Evolutionary conservation across 2,329 filamentous ascomycete species (phyloP).

Genomic region (Fusarium lyarnte): DNA sequence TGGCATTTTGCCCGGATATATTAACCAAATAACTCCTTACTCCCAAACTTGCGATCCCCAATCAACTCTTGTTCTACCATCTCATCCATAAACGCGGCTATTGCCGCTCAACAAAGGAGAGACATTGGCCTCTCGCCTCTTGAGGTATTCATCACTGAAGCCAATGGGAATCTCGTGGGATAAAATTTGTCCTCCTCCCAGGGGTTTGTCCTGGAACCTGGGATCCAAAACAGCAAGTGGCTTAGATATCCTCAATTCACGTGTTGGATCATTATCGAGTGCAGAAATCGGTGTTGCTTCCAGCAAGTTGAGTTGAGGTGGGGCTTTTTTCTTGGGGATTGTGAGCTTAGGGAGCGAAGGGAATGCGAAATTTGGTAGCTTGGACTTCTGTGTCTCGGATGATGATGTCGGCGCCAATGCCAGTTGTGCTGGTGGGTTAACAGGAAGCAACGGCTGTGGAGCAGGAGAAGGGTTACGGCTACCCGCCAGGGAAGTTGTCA

Average conservation of each 20-base stretch:
- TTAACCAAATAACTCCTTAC: constrained; percentile 28
- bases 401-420: constrained; percentile 7
- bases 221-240: constrained; percentile 23
- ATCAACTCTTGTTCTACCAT: neutral
- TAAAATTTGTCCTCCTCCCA: constrained; percentile 10
- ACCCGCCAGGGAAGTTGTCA: neutral
- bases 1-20: neutral
- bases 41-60: neutral
- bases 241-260: constrained; percentile 24
- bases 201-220: constrained; percentile 21
- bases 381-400: constrained; percentile 37
- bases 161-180: neutral
- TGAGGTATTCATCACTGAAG: constrained; percentile 3
- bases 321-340: constrained; percentile 54
- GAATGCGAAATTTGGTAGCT: constrained; percentile 49
- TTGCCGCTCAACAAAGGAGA: constrained; percentile 27
- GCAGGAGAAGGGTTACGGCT: constrained; percentile 22
- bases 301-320: constrained; percentile 50
- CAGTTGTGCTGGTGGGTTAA: neutral
- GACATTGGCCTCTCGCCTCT: constrained; percentile 4
- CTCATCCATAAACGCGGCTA: constrained; percentile 31
- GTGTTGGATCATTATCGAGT: constrained; percentile 22
- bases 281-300: constrained; percentile 40
- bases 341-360: constrained; percentile 52
- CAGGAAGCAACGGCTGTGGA: neutral